A percentile compares a stretch with the other conserved stretches of the same genome.
Conservation (phyloP, 2,329 filamentous ascomycete genomes). For the Trichoderma brevicompactum region DNA sequence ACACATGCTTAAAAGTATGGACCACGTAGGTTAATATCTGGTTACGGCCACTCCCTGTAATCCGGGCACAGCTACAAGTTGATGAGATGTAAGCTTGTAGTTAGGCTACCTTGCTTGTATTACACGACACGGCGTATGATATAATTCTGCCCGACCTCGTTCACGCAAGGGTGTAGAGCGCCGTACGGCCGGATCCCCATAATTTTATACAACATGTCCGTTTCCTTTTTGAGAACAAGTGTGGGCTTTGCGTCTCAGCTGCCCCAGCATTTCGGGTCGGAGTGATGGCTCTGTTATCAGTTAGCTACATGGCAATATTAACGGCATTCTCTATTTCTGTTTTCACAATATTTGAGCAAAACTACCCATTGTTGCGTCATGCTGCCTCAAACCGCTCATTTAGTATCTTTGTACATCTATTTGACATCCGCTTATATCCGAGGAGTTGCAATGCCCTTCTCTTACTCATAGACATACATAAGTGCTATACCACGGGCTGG, state of each 20-base stretch:
- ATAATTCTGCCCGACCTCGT: not conserved
- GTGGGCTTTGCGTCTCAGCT: too few relatives aligned
- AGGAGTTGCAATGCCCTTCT: too few relatives aligned
- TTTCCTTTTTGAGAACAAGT: not conserved
- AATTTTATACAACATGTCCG: not conserved
- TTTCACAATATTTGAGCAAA: too few relatives aligned
- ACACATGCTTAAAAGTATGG: not conserved
- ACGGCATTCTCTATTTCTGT: too few relatives aligned
- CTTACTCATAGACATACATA: too few relatives aligned
- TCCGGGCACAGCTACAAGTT: not conserved
- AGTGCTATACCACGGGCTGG: too few relatives aligned
- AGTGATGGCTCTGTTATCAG: not conserved
- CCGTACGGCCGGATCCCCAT: not conserved
- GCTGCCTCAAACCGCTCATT: too few relatives aligned
- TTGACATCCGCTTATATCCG: too few relatives aligned
- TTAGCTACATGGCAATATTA: too few relatives aligned
- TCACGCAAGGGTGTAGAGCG: not conserved
- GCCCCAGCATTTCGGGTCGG: not conserved
- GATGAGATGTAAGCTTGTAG: not conserved
- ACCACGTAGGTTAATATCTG: not conserved
- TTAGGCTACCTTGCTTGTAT: not conserved
- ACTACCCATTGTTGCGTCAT: too few relatives aligned
- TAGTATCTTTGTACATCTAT: too few relatives aligned
- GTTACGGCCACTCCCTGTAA: not conserved
- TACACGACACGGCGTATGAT: not conserved